Conservation (phyloP, 2,329 filamentous ascomycete species). For the Metarhizium album region DNA sequence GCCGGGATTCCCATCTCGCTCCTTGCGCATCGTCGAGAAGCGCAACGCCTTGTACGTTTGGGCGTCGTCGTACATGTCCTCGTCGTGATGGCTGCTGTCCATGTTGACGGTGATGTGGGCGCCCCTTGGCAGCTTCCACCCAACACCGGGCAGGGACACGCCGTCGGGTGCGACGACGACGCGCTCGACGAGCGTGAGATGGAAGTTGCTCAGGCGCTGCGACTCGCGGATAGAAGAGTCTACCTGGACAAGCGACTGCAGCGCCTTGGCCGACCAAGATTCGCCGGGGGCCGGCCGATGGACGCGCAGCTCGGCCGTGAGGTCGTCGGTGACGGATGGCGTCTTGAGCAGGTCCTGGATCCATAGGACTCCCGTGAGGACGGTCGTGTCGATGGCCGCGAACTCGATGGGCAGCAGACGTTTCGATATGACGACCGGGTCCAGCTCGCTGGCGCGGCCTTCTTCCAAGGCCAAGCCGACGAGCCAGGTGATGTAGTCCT, state of each 20-base stretch:
- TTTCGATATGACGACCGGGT: conserved; percentile 36
- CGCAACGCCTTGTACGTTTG: conserved; percentile 37
- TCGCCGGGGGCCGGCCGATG: conserved; percentile 17
- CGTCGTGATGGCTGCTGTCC: conserved; percentile 35
- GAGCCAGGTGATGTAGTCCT: conserved; percentile 48
- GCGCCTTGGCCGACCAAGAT: conserved; percentile 34
- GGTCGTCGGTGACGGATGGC: conserved; percentile 25
- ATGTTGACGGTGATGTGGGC: conserved; percentile 32
- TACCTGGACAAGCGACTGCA: conserved; percentile 31
- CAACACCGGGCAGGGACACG: conserved; percentile 24
- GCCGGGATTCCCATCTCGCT: conserved; percentile 17
- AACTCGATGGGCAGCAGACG: conserved; percentile 46
- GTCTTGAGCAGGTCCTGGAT: conserved; percentile 36
- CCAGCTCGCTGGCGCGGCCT: conserved; percentile 29
- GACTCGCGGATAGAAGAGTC: conserved; percentile 45
- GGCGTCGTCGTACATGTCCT: conserved; percentile 30
- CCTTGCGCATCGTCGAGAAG: conserved; percentile 32
- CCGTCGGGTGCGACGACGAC: conserved; percentile 34
- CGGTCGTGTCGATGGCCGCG: conserved; percentile 48
- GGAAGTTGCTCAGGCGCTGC: conserved; percentile 37
- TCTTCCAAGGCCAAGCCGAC: conserved; percentile 40
- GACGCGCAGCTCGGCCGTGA: conserved; percentile 31
- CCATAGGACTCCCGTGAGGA: conserved; percentile 36
- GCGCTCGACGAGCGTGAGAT: conserved; percentile 33
- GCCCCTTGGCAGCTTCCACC: conserved; percentile 28